phyloP scores from a whole-genome alignment of 2,329 filamentous ascomycete species.

The Stemphylium vesicarium region DNA sequence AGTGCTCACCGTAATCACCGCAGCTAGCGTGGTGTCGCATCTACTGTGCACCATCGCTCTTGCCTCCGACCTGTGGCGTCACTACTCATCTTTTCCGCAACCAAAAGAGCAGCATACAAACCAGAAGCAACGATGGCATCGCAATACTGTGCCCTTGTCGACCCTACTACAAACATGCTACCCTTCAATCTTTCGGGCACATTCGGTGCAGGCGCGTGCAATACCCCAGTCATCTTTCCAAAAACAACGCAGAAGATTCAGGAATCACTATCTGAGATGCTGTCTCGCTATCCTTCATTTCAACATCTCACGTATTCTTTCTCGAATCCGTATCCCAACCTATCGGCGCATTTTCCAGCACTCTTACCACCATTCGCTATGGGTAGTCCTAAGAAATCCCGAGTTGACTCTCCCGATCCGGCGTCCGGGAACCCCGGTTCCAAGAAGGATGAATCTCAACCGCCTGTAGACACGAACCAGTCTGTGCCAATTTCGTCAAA shows the following conservation, averaged over 20 bases:
- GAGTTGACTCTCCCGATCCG: background rate
- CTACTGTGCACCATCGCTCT: background rate
- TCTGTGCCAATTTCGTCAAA: background rate
- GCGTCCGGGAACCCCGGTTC: no score
- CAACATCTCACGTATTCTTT: background rate
- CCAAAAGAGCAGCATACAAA: background rate
- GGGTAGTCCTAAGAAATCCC: background rate
- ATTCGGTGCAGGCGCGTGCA: background rate
- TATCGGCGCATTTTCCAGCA: background rate
- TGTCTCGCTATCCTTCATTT: background rate
- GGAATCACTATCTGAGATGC: no score
- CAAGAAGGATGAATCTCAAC: no score
- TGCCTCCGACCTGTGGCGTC: background rate
- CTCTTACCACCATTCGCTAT: background rate
- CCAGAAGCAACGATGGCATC: background rate
- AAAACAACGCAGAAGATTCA: background rate
- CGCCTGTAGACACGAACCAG: background rate
- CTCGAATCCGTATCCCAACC: background rate
- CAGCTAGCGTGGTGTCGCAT: background rate
- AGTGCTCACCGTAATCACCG: background rate
- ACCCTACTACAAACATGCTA: conserved; percentile 10
- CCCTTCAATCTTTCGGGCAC: background rate
- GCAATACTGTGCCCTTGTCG: background rate
- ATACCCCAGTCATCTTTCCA: background rate
- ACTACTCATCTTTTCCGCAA: background rate